A percentile compares a stretch with the other conserved stretches of the same genome.
Conservation (phyloP, 495 filamentous ascomycete species). For the Tirmania nivea region DNA sequence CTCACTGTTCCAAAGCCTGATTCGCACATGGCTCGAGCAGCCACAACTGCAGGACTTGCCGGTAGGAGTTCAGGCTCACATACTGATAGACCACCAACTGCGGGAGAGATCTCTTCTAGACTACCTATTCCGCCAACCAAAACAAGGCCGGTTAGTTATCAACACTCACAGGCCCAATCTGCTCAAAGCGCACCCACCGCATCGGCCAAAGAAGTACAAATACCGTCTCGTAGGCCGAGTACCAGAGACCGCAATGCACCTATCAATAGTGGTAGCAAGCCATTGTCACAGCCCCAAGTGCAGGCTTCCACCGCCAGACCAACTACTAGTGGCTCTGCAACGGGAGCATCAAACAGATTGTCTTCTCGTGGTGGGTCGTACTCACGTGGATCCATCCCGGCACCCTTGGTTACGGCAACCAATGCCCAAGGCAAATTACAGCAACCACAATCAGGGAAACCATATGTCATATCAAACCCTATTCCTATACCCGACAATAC, state of each 20-base stretch:
- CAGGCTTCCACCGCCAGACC: background rate
- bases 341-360: constrained; percentile 29
- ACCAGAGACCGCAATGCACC: constrained; percentile 16
- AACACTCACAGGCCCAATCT: constrained; percentile 27
- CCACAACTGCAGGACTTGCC: constrained; percentile 19
- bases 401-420: constrained; percentile 67
- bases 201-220: background rate
- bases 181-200: constrained; percentile 25
- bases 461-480: constrained; percentile 55
- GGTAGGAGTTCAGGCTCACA: constrained; percentile 12
- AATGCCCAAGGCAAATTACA: constrained; percentile 81
- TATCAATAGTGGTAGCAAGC: constrained; percentile 24
- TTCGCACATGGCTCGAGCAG: constrained; percentile 8
- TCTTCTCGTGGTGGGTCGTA: constrained; percentile 61
- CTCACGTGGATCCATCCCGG: constrained; percentile 68
- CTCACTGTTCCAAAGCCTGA: background rate
- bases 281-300: background rate
- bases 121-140: constrained; percentile 23
- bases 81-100: constrained; percentile 17
- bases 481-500: constrained; percentile 34
- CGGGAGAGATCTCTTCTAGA: constrained; percentile 29
- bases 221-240: background rate
- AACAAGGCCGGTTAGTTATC: constrained; percentile 28
- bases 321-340: background rate
- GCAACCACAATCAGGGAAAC: constrained; percentile 45